Evolutionary conservation across 257 asterid genomes (phyloP), one percentile per base, ranked within the genome.

Genomic region (Cinchona pubescens): DNA sequence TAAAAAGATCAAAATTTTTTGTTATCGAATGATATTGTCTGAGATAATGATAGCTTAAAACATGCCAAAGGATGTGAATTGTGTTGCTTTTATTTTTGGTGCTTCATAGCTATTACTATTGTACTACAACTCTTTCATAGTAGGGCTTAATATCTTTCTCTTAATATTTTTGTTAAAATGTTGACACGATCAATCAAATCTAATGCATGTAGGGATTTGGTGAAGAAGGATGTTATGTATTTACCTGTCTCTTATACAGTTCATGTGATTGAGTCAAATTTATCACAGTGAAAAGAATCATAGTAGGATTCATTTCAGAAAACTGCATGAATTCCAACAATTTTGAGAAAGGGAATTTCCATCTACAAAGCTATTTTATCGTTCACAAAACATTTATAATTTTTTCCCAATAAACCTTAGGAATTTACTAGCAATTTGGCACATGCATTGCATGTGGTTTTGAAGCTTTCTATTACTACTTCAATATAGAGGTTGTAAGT

Each of bases 11-110:
- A 83, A 56, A 94, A 90, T 83, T 73, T 91, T 73, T 96, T 97
- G 40, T 86, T 83, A 78, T 76, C 92, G 80, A 83, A 91, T 53
- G 98, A 95, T 73, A 85, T 95, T 70, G 72, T 95, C 88, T 83
- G 78, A 74, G 90, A 77, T 43, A 81, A 83, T 74, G 84, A 38
- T 78, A 79, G 74, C 53, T 71, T 84, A 34, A 72, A 35, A 45
- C 62, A 29, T 40, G 82, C 67, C 76, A 73, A 25, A 74, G 74
- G 75, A 74, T 35, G 29, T 66, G 67, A 75, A 78, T 45, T 51
- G 43, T 30, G 45, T 45, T 19, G 65, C 65, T 49, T 34, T 38
- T 10, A 27, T 64, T 69, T 65, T 62, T 29, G 65, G 32, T 51
- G 64, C 51, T 43, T 48, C 64, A 2, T 71, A 66, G 21, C 16